phyloP scores from a whole-genome alignment of 305 asterid genomes.

The Nicotiana rustica region DNA sequence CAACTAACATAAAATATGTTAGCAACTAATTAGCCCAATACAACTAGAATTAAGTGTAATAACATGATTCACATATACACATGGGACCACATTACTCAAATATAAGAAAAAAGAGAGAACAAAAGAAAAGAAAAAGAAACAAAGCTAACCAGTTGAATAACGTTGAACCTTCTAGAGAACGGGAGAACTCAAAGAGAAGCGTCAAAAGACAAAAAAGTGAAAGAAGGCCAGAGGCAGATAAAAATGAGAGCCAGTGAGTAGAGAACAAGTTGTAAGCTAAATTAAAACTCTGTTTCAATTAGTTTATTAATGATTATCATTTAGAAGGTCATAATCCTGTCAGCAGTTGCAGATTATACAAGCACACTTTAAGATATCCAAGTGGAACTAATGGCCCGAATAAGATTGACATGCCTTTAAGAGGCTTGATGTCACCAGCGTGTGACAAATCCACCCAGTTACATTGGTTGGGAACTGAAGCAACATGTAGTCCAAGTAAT shows the following conservation, averaged over 20 bases:
- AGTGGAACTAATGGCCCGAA: conserved; percentile 48
- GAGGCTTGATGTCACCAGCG: conserved; percentile 94
- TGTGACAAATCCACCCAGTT: conserved; percentile 96
- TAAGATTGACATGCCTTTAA: conserved; percentile 79
- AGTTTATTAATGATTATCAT: not conserved
- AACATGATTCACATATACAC: conserved; percentile 11
- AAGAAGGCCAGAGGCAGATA: not conserved
- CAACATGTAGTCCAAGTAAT: conserved; percentile 91
- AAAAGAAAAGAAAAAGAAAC: not conserved
- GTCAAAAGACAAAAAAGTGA: not conserved
- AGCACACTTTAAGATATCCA: conserved; percentile 40
- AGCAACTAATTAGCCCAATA: not conserved
- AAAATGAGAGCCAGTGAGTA: not conserved
- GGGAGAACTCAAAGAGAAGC: conserved; percentile 15
- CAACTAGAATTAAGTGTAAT: not conserved
- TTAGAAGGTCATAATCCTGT: conserved; percentile 6
- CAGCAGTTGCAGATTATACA: not conserved
- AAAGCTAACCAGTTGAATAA: not conserved
- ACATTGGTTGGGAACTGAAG: conserved; percentile 96
- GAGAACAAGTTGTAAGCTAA: not conserved
- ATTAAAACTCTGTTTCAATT: not conserved
- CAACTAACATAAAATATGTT: conserved; percentile 14
- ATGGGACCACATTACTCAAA: not conserved
- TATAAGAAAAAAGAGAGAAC: not conserved
- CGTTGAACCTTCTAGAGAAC: not conserved